Conservation (phyloP, 75 land plant genomes). For the Pseudotsuga menziesii region DNA sequence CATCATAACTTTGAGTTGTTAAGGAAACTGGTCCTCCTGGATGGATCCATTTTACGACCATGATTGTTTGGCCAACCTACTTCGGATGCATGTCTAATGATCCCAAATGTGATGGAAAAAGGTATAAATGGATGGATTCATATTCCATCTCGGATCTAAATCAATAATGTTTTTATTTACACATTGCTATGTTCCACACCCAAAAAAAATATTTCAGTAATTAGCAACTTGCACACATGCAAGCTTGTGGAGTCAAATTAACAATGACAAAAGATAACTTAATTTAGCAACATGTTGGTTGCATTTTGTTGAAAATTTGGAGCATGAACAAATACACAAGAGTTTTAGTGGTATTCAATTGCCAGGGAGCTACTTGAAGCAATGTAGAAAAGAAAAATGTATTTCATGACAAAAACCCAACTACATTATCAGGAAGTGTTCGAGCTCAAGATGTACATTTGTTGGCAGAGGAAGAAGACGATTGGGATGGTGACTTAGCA, state of each 20-base stretch:
- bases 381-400: constrained; percentile 55
- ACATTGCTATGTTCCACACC: too few relatives aligned
- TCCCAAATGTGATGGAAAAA: constrained; percentile 44
- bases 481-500: constrained; percentile 54
- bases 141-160: too few relatives aligned
- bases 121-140: constrained; percentile 10
- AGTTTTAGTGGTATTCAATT: constrained; percentile 79
- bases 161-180: too few relatives aligned
- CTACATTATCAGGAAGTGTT: constrained; percentile 44
- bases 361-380: constrained; percentile 94
- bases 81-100: constrained; percentile 44
- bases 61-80: constrained; percentile 50
- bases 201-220: too few relatives aligned
- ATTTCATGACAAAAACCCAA: constrained; percentile 50
- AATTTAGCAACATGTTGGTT: background rate
- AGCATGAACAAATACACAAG: constrained; percentile 83
- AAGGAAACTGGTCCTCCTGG: constrained; percentile 47
- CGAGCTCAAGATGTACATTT: constrained; percentile 53
- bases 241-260: too few relatives aligned
- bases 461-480: constrained; percentile 36
- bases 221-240: too few relatives aligned
- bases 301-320: constrained; percentile 84
- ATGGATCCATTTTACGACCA: constrained; percentile 40
- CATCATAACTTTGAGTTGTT: constrained; percentile 37
- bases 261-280: too few relatives aligned